These are phyloP conservation scores for Wickerhamiella qilinensis DNA, from an alignment of 805 yeast species.

Conservation along the genomic window DNA sequence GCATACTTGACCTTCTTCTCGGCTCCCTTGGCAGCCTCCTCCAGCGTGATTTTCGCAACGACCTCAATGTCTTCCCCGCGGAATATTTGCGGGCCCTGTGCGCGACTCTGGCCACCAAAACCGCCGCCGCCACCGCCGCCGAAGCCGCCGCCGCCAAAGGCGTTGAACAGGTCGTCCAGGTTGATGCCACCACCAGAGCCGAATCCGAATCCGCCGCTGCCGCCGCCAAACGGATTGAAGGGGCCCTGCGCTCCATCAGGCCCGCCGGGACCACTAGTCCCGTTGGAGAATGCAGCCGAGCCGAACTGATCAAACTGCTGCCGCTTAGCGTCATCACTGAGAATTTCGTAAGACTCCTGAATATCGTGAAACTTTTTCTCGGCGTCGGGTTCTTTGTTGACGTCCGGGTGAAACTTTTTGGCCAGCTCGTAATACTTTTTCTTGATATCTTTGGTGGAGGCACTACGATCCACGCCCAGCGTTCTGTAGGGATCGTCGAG, in stretches of 20 bases:
- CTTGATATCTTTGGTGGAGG: slow-evolving; percentile 74
- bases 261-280: slow-evolving; percentile 31
- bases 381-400: slow-evolving; percentile 79
- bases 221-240: slow-evolving; percentile 30
- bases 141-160: slow-evolving; percentile 23
- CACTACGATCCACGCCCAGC: slow-evolving; percentile 58
- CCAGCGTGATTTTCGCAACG: slow-evolving; percentile 54
- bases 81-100: slow-evolving; percentile 51
- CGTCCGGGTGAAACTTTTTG: slow-evolving; percentile 90
- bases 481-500: slow-evolving; percentile 65
- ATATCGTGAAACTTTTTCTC: slow-evolving; percentile 81
- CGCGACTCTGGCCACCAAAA: slow-evolving; percentile 21
- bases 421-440: slow-evolving; percentile 90
- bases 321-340: slow-evolving; percentile 71
- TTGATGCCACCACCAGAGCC: slow-evolving; percentile 27
- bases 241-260: slow-evolving; percentile 33
- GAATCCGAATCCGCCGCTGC: slow-evolving; percentile 23
- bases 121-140: slow-evolving; percentile 22
- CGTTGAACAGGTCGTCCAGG: slow-evolving; percentile 51
- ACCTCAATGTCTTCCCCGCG: slow-evolving; percentile 84
- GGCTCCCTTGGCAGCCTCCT: slow-evolving; percentile 76
- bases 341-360: slow-evolving; percentile 86
- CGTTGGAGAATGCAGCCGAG: slow-evolving; percentile 56
- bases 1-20: slow-evolving; percentile 50
- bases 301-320: slow-evolving; percentile 89